Base-by-base conservation (phyloP, 108 stramenopile species). In the Cylindrotheca closterium region DNA sequence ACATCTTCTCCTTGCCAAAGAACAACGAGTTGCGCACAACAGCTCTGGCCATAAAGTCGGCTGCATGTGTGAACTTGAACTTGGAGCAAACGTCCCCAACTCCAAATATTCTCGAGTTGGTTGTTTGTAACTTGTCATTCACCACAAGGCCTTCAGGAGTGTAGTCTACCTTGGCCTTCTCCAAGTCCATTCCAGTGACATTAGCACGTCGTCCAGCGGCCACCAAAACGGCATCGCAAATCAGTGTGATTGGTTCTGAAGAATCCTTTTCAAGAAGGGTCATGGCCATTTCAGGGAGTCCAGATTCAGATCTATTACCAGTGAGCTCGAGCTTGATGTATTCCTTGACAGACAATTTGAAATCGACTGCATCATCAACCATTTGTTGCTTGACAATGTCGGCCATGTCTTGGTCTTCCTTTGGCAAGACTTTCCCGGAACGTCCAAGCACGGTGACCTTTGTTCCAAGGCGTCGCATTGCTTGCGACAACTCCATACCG, bases 31-130 rank as follows among this genome's bases (percentile, higher is more conserved):
- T 96, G 24, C 91, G 79, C 25, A 93, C 83, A 1, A 83, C 95
- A 4, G 87, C 72, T 21, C 91, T 79, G 4, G 92, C 95, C 79
- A 87, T 86, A 53, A 91, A 92, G 73, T 91, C 95, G 7, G 91
- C 89, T 22, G 86, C 89, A 61, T 96, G 95, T 25, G 95, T 96
- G 69, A 94, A 96, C 65, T 96, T 89, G 81, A 78, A 93, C 46
- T 75, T 55, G 15, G 71, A 79, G 51, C 79, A 75, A 67, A 86
- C 88, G 68, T 95, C 94, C 21, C 96, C 96, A 26, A 84, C 88
- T 1, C 89, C 85, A 52, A 76, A 96, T 30, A 96, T 50, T 37
- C 70, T 51, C 33, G 78, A 50, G 47, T 84, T 81, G 26, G 87
- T 80, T 2, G 93, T 92, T 67, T 88, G 82, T 1, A 89, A 79